These are phyloP conservation scores for Paralagenidium karlingii DNA, from an alignment of 352 stramenopile species.

Conservation along the genomic window DNA sequence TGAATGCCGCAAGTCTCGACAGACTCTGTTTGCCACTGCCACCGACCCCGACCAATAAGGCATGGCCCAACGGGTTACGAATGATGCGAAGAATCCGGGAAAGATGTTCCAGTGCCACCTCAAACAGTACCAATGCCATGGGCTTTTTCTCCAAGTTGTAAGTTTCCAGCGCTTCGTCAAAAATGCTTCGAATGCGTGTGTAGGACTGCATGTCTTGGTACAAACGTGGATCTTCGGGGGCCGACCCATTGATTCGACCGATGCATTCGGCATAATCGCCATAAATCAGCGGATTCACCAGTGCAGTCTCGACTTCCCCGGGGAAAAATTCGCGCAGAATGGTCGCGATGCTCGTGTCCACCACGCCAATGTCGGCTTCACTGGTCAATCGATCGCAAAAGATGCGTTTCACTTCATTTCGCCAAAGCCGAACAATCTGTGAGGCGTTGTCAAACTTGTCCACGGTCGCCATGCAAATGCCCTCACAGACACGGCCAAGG, in stretches of 20 bases:
- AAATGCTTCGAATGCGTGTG: constrained; percentile 81
- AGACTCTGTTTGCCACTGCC: constrained; percentile 92
- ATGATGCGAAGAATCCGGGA: constrained; percentile 90
- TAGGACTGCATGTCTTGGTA: constrained; percentile 92
- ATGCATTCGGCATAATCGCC: constrained; percentile 88
- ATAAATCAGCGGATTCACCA: constrained; percentile 82
- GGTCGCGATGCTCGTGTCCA: constrained; percentile 60
- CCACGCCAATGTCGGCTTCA: constrained; percentile 69
- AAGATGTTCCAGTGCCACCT: constrained; percentile 92
- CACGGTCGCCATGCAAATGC: constrained; percentile 87
- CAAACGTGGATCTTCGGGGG: constrained; percentile 73
- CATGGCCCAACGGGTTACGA: constrained; percentile 85
- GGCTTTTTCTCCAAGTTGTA: constrained; percentile 93
- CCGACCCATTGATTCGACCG: constrained; percentile 43
- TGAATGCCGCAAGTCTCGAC: constrained; percentile 86
- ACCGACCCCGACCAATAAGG: constrained; percentile 89
- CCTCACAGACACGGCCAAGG: constrained; percentile 89
- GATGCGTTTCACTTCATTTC: constrained; percentile 88
- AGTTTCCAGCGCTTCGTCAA: constrained; percentile 88
- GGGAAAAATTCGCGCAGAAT: constrained; percentile 69
- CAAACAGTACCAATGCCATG: constrained; percentile 93
- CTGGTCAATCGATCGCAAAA: constrained; percentile 90
- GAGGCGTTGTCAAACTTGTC: constrained; percentile 70
- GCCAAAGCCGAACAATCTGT: constrained; percentile 84
- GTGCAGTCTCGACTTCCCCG: constrained; percentile 43